A percentile compares a stretch with the other conserved stretches of the same genome.
These are phyloP conservation scores for Emergomyces orientalis DNA, from an alignment of 2,329 filamentous ascomycete genomes.

Conservation along the genomic window DNA sequence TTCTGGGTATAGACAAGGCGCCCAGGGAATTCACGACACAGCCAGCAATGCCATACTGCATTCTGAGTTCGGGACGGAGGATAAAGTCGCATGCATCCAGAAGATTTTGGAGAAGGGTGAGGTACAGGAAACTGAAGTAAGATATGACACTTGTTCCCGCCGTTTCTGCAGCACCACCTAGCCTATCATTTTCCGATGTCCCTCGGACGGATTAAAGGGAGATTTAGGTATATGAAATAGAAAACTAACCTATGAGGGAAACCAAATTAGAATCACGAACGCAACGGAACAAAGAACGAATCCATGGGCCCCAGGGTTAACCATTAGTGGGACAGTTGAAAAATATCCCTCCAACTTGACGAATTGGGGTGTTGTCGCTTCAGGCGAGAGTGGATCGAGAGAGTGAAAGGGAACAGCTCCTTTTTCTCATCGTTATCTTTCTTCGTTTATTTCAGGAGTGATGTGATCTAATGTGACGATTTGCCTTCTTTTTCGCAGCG, in stretches of 20 bases:
- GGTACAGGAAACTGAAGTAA: constrained; percentile 53
- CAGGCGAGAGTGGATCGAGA: no score
- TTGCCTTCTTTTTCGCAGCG: not conserved
- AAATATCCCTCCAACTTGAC: no score
- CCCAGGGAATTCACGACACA: constrained; percentile 66
- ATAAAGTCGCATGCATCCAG: constrained; percentile 71
- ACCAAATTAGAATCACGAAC: constrained; percentile 22
- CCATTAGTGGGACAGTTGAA: constrained; percentile 9
- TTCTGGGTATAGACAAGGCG: constrained; percentile 59
- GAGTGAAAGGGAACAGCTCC: no score
- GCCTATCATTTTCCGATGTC: no score
- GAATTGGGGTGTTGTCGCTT: no score
- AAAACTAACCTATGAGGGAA: constrained; percentile 12
- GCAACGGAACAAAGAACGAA: constrained; percentile 26
- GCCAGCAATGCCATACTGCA: constrained; percentile 68
- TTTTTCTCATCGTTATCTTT: no score
- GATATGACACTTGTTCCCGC: no score
- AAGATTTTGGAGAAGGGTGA: constrained; percentile 70
- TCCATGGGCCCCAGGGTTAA: constrained; percentile 16
- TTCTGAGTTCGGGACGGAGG: constrained; percentile 74
- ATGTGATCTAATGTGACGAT: no score
- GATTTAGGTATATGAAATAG: no score
- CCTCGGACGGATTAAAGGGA: no score
- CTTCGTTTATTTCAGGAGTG: no score
- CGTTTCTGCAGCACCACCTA: no score